Evolutionary conservation across 148 eudicot genomes (phyloP).

Genomic region (Linanthus parryae): DNA sequence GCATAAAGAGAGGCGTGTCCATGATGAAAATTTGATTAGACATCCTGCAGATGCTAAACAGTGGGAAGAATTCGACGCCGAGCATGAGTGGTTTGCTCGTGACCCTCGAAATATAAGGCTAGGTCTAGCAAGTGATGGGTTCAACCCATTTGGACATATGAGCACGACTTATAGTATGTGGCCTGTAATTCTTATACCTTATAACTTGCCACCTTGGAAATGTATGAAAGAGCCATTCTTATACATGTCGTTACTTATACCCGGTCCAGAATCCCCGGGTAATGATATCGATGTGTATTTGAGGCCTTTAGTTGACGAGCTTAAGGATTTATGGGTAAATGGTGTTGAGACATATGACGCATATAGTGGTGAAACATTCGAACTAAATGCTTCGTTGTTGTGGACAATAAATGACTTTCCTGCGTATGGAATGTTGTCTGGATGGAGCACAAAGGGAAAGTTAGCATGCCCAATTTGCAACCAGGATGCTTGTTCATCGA

Average conservation of each 20-base stretch:
- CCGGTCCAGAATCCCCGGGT: no score
- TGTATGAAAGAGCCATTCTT: not conserved
- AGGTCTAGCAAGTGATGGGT: not conserved
- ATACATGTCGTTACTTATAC: not conserved
- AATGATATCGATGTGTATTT: no score
- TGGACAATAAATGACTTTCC: no score
- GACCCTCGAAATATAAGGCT: not conserved
- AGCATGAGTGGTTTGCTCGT: not conserved
- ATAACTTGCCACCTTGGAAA: not conserved
- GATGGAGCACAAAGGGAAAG: no score
- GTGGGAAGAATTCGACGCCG: not conserved
- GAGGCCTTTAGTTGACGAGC: no score
- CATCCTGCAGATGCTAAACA: not conserved
- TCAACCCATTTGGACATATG: not conserved
- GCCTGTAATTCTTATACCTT: not conserved
- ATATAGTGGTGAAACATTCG: no score
- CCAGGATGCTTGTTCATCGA: not conserved
- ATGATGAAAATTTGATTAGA: not conserved
- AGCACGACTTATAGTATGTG: not conserved
- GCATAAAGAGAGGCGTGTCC: no score
- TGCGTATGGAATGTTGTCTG: no score
- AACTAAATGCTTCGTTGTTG: no score
- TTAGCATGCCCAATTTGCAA: no score
- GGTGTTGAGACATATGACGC: no score
- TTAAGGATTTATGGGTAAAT: no score